A percentile compares a stretch with the other conserved stretches of the same genome.
phyloP scores from a whole-genome alignment of 371 early-diverging fungal genomes.

The Catenaria anguillulae region DNA sequence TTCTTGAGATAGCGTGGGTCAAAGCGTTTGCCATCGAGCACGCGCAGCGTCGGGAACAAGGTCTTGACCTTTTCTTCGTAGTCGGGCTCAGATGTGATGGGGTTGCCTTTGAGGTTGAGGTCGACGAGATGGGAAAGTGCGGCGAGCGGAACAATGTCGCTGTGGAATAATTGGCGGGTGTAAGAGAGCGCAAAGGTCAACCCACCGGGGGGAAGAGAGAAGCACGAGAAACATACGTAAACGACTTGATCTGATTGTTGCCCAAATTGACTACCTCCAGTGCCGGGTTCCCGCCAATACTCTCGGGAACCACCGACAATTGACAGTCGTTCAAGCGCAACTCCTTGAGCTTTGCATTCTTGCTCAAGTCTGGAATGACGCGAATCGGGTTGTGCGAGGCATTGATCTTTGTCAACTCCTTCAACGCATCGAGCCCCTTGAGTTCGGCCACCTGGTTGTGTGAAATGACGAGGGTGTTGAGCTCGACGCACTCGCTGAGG shows the following conservation, averaged over 20 bases:
- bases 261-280: constrained; percentile 61
- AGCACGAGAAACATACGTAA: constrained; percentile 22
- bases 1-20: constrained; percentile 59
- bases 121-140: constrained; percentile 43
- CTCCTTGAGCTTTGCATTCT: constrained; percentile 45
- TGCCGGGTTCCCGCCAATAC: constrained; percentile 31
- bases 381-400: constrained; percentile 55
- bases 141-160: constrained; percentile 45
- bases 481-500: constrained; percentile 33
- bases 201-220: no score
- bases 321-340: constrained; percentile 63
- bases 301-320: constrained; percentile 44
- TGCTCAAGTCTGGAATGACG: constrained; percentile 47
- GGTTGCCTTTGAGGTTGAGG: constrained; percentile 66
- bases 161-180: constrained; percentile 5
- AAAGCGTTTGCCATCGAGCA: constrained; percentile 67
- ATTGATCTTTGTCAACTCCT: constrained; percentile 53
- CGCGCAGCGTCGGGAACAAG: constrained; percentile 49
- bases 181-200: neutral
- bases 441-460: constrained; percentile 53
- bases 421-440: constrained; percentile 35
- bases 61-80: constrained; percentile 29
- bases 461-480: constrained; percentile 65
- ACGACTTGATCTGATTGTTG: constrained; percentile 43
- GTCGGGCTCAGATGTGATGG: constrained; percentile 41